Base-by-base conservation (phyloP, 148 eudicot genomes). In the Chenopodium suecicum region DNA sequence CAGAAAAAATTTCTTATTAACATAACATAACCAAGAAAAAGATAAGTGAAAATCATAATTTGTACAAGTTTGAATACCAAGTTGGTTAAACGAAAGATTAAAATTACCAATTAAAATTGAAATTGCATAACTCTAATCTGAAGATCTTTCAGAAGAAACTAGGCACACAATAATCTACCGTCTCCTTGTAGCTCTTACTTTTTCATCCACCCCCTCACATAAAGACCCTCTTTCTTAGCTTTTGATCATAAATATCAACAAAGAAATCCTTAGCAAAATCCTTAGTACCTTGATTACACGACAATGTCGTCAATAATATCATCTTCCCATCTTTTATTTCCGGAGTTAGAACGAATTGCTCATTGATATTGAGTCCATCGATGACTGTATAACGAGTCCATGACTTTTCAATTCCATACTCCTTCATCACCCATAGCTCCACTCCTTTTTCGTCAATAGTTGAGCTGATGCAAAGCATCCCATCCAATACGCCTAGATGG, bases 371-470 rank as follows among this genome's bases (percentile, higher is more conserved):
- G 31, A 67, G 6, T 3, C 14, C 16, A 67, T 67, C 70, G 12
- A 67, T 67, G 19, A 67, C 1, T 12, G 41, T 67, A 67, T 29
- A 67, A 67, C 19, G 6, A 22, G 56, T 73, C 75, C 75, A 47
- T 8, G 75, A 73, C 29, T 73, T 19, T 14, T 46, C 52, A 0
- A 47, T 31, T 7, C 32, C 75, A 13, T 73, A 73, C 56, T 73
- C 75, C 13, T 47, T 73, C 75, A 46, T 73, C 17, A 73, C 75
- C 75, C 75, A 47, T 2, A 73, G 12, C 29, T 73, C 54, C 7
- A 46, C 7, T 2, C 8, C 19, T 9, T 22, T 25, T 19, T 11
- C 16, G 1, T 4, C 7, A 7, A 0, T 41, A 2, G 14, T 46
- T 11, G 17, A 11, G 7, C 75, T 20, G 19, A 27, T 41, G 27